Evolutionary conservation across 768 basidiomycete species (phyloP).

Genomic region (Leccinellum albellum): DNA sequence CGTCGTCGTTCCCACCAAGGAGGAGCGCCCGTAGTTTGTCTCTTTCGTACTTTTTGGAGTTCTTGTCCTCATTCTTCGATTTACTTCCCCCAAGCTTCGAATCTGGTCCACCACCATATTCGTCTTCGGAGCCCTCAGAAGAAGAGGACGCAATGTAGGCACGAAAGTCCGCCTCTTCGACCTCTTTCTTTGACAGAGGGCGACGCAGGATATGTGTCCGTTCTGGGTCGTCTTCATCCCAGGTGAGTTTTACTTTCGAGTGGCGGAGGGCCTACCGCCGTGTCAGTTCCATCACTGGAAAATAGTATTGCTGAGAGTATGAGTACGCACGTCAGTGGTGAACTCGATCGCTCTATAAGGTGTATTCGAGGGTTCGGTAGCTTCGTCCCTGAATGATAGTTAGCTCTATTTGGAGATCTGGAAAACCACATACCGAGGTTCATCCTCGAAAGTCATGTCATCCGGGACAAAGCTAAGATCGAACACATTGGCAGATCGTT

Average conservation of each 20-base stretch:
- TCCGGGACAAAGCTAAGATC: conserved; percentile 93
- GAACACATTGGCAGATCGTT: conserved; percentile 93
- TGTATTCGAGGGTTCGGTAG: conserved; percentile 56
- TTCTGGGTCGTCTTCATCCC: conserved; percentile 97
- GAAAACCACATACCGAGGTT: conserved; percentile 52
- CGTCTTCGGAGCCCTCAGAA: conserved; percentile 47
- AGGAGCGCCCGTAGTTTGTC: conserved; percentile 75
- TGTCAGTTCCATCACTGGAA: not conserved
- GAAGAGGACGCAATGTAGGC: conserved; percentile 73
- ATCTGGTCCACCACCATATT: conserved; percentile 10
- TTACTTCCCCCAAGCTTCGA: conserved; percentile 1
- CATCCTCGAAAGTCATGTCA: conserved; percentile 79
- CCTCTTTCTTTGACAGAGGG: conserved; percentile 72
- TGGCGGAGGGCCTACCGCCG: conserved; percentile 80
- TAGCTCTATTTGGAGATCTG: not conserved
- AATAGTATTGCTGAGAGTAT: not conserved
- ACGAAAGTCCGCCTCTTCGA: conserved; percentile 88
- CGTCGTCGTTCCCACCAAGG: conserved; percentile 61
- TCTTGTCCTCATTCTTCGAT: conserved; percentile 17
- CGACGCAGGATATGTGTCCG: conserved; percentile 78
- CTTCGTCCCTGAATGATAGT: conserved; percentile 65
- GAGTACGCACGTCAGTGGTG: conserved; percentile 75
- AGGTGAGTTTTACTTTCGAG: conserved; percentile 96
- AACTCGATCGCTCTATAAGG: conserved; percentile 81
- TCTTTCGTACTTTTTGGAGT: conserved; percentile 45